phyloP scores from a whole-genome alignment of 2,329 filamentous ascomycete genomes.

The Rosellinia necatrix region DNA sequence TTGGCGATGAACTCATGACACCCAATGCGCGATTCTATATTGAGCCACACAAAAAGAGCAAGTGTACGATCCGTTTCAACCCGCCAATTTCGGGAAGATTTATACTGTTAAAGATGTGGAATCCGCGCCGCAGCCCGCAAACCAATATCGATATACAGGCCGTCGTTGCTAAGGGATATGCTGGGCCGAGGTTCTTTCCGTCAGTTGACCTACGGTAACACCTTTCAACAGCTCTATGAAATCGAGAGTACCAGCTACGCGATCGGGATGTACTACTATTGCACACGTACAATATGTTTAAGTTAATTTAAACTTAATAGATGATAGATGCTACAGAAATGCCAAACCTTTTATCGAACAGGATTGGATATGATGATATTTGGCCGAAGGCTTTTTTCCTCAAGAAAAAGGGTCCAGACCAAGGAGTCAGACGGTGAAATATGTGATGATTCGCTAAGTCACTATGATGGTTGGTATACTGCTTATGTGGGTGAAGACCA shows the following conservation, averaged over 20 bases:
- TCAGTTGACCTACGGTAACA: slow-evolving; percentile 63
- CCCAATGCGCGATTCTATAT: slow-evolving; percentile 86
- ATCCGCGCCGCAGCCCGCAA: slow-evolving; percentile 65
- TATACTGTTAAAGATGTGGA: slow-evolving; percentile 90
- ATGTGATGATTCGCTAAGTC: background rate
- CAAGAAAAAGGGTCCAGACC: background rate
- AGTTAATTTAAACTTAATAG: background rate
- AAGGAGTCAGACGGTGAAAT: background rate
- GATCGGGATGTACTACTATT: slow-evolving; percentile 2
- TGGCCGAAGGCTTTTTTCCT: too few relatives aligned
- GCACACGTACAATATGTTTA: background rate
- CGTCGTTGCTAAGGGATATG: slow-evolving; percentile 81
- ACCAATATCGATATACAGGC: slow-evolving; percentile 89
- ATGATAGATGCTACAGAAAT: background rate
- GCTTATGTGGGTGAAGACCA: background rate
- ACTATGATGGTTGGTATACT: background rate
- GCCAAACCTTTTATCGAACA: background rate
- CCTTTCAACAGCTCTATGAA: background rate
- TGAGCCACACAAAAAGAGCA: slow-evolving; percentile 79
- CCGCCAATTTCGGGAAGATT: slow-evolving; percentile 81
- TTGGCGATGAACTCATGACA: slow-evolving; percentile 65
- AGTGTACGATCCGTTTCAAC: slow-evolving; percentile 84
- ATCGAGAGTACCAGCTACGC: background rate
- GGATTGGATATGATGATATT: too few relatives aligned
- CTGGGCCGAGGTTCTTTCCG: slow-evolving; percentile 84